Conservation (phyloP, 805 yeast species). For the Ogataea zsoltii region DNA sequence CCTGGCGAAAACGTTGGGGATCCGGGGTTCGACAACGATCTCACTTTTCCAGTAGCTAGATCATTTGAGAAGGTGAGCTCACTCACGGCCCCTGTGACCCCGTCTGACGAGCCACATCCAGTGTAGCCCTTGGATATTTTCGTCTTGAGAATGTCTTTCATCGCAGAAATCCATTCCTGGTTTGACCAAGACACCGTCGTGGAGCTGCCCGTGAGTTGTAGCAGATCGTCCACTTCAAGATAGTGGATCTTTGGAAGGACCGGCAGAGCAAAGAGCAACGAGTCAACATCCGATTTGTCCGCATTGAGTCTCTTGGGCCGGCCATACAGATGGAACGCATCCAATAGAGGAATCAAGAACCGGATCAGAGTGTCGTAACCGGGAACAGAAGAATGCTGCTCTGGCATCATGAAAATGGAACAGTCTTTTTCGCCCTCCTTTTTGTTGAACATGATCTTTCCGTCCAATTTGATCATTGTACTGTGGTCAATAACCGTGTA, state of each 20-base stretch:
- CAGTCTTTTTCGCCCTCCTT: constrained; percentile 54
- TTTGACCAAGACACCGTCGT: constrained; percentile 50
- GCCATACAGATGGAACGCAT: constrained; percentile 78
- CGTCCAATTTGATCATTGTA: constrained; percentile 88
- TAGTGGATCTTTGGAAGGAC: constrained; percentile 77
- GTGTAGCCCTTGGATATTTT: constrained; percentile 63
- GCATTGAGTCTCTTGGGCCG: constrained; percentile 76
- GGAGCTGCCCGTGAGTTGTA: constrained; percentile 39
- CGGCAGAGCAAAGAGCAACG: constrained; percentile 80
- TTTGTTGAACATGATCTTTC: constrained; percentile 63
- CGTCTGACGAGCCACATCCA: constrained; percentile 75
- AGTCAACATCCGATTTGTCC: constrained; percentile 63
- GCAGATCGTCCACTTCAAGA: constrained; percentile 61
- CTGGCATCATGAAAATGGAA: constrained; percentile 80
- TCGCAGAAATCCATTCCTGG: constrained; percentile 57
- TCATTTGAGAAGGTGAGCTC: constrained; percentile 26
- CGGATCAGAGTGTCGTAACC: constrained; percentile 85
- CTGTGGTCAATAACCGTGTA: constrained; percentile 79
- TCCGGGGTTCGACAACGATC: constrained; percentile 33
- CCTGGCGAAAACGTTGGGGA: constrained; percentile 41
- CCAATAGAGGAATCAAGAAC: constrained; percentile 71
- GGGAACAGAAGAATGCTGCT: constrained; percentile 76
- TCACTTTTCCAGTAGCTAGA: constrained; percentile 26
- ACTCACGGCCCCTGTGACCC: constrained; percentile 56
- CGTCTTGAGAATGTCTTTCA: constrained; percentile 54